phyloP scores from a whole-genome alignment of 371 early-diverging fungal species.

The Rhizopus delemar region DNA sequence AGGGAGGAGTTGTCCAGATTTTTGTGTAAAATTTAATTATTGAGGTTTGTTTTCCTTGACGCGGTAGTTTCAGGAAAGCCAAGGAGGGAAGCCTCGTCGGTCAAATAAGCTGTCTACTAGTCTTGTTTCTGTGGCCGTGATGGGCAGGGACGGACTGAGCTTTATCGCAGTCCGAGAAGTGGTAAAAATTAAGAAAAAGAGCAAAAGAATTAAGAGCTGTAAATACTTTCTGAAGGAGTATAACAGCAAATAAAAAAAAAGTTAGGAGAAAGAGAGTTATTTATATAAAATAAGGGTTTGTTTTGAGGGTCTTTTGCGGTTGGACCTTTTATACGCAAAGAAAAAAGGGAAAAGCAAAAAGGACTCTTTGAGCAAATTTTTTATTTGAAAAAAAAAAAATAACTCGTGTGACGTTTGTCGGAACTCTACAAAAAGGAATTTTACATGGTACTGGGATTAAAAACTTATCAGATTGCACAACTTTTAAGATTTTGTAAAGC shows the following conservation, averaged over 20 bases:
- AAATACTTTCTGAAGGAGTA: constrained; percentile 32
- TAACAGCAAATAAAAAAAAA: constrained; percentile 20
- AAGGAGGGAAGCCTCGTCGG: constrained; percentile 70
- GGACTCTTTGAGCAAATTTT: constrained; percentile 3
- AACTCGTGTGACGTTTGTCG: not conserved
- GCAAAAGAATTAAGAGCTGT: constrained; percentile 27
- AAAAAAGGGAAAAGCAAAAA: constrained; percentile 4
- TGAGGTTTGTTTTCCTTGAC: not conserved
- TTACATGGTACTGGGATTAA: not conserved
- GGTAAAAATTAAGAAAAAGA: constrained; percentile 18
- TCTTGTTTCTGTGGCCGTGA: constrained; percentile 71
- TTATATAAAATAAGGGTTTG: not conserved
- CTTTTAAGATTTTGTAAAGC: not conserved
- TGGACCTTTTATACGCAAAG: constrained; percentile 3
- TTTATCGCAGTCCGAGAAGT: constrained; percentile 53
- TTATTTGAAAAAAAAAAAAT: constrained; percentile 1
- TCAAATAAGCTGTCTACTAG: constrained; percentile 62
- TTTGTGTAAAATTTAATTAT: not conserved
- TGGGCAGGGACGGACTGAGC: constrained; percentile 61
- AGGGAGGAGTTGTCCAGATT: not conserved
- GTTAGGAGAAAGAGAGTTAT: constrained; percentile 4
- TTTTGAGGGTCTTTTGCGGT: constrained; percentile 26
- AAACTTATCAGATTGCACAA: not conserved
- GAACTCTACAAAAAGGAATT: not conserved
- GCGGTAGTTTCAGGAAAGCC: constrained; percentile 51